Base-by-base conservation (phyloP, 257 asterid species). In the Lithospermum erythrorhizon region DNA sequence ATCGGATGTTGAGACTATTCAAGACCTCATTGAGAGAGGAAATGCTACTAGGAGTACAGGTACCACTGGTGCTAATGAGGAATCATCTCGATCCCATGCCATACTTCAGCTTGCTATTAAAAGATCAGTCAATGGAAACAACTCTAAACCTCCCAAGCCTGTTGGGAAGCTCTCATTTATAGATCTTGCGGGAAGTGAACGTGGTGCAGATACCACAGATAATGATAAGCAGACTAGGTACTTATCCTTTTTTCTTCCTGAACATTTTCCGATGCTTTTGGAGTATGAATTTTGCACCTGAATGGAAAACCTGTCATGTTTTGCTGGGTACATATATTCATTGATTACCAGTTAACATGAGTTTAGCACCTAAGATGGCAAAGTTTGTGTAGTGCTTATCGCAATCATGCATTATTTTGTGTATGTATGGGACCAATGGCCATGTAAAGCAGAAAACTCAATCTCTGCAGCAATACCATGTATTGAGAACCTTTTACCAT, bases 171-270 rank as follows among this genome's bases (percentile, higher is more conserved):
- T 94, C 79, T 94, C 99, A 68, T 94, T 94, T 76, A 94, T 94
- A 29, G 99, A 94, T 77, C 99, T 94, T 77, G 99, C 99, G 41
- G 99, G 99, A 70, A 94, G 99, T 75, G 99, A 94, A 72, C 97
- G 99, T 61, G 99, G 99, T 71, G 99, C 99, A n/a, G 99, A 94
- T 74, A 94, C 99, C 14, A 94, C 99, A 29, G 99, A 94, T 56
- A 94, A 94, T 73, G 99, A 93, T 76, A 93, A 87, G 74, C 97
- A 84, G 77, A 93, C 99, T 27, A 87, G 99, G 97, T 89, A 71
- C 16, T 2, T 61, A 25, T 21, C 10, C 30, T 56, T 27, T 51
- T 22, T n/a, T 58, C n/a, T 52, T 52, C 21, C 56, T 52, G 56
- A 2, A 17, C 56, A 2, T n/a, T 15, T 52, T 3, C 4, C 4